These are phyloP conservation scores for Dentipellis sp. DNA, from an alignment of 768 basidiomycete genomes.

Conservation along the genomic window DNA sequence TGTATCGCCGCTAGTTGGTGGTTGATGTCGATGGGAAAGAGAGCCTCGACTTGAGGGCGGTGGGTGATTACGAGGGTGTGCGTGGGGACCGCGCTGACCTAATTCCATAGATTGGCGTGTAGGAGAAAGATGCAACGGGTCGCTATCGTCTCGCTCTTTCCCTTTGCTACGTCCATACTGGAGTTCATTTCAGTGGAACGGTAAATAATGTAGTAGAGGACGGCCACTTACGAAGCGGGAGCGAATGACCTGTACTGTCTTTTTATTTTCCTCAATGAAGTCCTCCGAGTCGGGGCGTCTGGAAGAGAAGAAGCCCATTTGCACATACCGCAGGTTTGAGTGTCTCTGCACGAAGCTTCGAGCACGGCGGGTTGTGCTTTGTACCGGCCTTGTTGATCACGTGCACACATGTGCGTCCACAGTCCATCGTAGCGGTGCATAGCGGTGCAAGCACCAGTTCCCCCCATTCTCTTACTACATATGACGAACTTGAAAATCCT, in stretches of 20 bases:
- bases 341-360: no score
- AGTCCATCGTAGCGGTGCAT: no score
- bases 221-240: slow-evolving; percentile 28
- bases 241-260: slow-evolving; percentile 25
- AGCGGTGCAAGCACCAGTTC: no score
- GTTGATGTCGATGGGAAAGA: not conserved
- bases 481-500: no score
- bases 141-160: slow-evolving; percentile 19
- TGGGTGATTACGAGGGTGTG: slow-evolving; percentile 6
- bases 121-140: slow-evolving; percentile 9
- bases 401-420: no score
- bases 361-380: no score
- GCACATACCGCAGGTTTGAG: not conserved
- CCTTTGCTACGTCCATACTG: slow-evolving; percentile 25
- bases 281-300: slow-evolving; percentile 24
- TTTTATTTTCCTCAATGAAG: slow-evolving; percentile 7
- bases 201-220: not conserved
- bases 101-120: slow-evolving; percentile 11
- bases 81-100: slow-evolving; percentile 11
- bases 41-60: not conserved
- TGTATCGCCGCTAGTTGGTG: not conserved
- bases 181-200: not conserved
- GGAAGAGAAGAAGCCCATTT: slow-evolving; percentile 33
- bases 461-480: no score
- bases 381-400: no score